phyloP scores from a whole-genome alignment of 257 asterid species.

The Ajuga chamaepitys region DNA sequence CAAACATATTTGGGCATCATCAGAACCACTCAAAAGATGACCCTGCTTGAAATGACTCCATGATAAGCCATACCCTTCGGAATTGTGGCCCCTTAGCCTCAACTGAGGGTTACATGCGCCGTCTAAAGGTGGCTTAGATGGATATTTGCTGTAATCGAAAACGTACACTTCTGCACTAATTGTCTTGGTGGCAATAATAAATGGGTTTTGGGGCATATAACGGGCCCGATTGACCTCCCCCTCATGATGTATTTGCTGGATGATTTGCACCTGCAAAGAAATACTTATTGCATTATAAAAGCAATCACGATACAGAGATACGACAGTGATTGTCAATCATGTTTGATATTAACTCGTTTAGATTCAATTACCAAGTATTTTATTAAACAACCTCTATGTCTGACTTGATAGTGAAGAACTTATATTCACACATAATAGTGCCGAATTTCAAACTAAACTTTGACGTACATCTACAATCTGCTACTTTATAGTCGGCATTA shows the following conservation, averaged over 20 bases:
- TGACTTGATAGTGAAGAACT: neutral
- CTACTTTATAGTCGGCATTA: neutral
- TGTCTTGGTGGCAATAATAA: constrained; percentile 85
- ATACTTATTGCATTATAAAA: neutral
- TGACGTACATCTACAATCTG: neutral
- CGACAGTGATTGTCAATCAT: neutral
- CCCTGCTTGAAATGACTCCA: constrained; percentile 93
- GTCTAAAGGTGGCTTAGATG: constrained; percentile 86
- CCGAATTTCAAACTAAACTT: neutral
- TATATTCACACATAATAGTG: neutral
- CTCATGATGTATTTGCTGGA: constrained; percentile 92
- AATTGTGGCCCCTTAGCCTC: constrained; percentile 84
- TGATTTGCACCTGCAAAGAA: constrained; percentile 71
- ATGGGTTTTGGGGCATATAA: constrained; percentile 86
- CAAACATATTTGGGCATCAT: constrained; percentile 90
- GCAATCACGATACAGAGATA: neutral
- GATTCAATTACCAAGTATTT: neutral
- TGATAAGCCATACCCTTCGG: constrained; percentile 93
- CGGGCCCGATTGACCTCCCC: constrained; percentile 98
- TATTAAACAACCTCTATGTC: neutral
- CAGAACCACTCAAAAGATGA: constrained; percentile 86
- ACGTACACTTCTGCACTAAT: constrained; percentile 88
- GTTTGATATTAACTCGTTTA: neutral
- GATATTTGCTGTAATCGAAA: constrained; percentile 91
- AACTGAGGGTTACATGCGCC: constrained; percentile 90